Conservation (phyloP, 768 basidiomycete genomes). For the Butyriboletus loyo region DNA sequence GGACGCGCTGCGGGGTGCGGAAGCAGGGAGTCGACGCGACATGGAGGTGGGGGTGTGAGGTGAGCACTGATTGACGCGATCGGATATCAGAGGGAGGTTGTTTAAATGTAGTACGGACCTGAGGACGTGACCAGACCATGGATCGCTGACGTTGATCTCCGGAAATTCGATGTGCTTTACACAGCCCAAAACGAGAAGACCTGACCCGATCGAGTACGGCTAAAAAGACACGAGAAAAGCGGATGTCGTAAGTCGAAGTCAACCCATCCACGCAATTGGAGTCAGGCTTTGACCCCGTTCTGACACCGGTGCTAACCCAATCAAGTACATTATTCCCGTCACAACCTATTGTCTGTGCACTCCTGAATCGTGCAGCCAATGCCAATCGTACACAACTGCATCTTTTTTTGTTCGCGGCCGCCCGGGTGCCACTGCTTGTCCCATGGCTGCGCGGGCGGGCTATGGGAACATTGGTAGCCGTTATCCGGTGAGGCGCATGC, state of each 20-base stretch:
- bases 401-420: too few relatives aligned
- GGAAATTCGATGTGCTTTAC: constrained; percentile 25
- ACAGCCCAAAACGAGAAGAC: constrained; percentile 20
- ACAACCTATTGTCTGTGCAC: background rate
- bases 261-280: constrained; percentile 24
- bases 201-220: constrained; percentile 17
- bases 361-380: too few relatives aligned
- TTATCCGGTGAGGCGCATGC: constrained; percentile 19
- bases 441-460: too few relatives aligned
- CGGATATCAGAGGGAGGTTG: constrained; percentile 23
- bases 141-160: constrained; percentile 31
- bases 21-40: constrained; percentile 54
- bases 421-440: too few relatives aligned
- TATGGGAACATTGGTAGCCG: constrained; percentile 18
- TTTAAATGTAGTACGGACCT: constrained; percentile 24
- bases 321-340: constrained; percentile 1
- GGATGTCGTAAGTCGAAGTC: constrained; percentile 37
- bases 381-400: too few relatives aligned
- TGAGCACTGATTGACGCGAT: constrained; percentile 21
- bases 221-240: constrained; percentile 35
- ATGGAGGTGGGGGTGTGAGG: constrained; percentile 36
- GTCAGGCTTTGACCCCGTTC: constrained; percentile 19
- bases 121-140: constrained; percentile 14
- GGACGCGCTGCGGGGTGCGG: constrained; percentile 28
- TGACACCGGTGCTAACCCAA: constrained; percentile 15